Evolutionary conservation across 768 basidiomycete species (phyloP).

Genomic region (Chalciporus sphaerocephalus): DNA sequence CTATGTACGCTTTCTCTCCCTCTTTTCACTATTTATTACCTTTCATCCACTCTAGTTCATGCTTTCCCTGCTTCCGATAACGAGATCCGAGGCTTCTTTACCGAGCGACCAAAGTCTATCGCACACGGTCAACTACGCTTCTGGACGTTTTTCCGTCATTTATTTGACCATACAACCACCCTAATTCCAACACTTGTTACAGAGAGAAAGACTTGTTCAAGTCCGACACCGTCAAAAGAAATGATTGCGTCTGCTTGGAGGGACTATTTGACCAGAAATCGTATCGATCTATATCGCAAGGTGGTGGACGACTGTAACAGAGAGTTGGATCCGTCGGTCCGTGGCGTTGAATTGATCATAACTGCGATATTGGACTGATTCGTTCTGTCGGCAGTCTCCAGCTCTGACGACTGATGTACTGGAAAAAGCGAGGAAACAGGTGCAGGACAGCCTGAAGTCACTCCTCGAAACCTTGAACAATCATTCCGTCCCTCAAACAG

Average conservation of each 20-base stretch:
- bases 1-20: neutral
- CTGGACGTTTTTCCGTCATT: neutral
- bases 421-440: neutral
- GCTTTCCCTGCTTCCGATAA: neutral
- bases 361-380: too few relatives aligned
- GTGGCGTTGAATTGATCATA: neutral
- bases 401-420: too few relatives aligned
- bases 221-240: neutral
- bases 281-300: neutral
- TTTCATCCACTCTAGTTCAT: neutral
- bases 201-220: too few relatives aligned
- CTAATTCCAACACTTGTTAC: neutral
- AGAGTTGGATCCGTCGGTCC: neutral
- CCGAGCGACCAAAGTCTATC: neutral
- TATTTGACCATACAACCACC: neutral
- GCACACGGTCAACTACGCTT: neutral
- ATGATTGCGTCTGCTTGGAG: neutral
- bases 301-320: neutral
- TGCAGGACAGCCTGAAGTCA: neutral
- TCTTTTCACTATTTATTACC: neutral
- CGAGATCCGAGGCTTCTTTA: neutral
- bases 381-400: too few relatives aligned
- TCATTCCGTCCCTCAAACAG: neutral
- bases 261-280: neutral
- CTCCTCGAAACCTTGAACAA: neutral